Evolutionary conservation across 176 grass and related monocot species (phyloP).

Genomic region (Neostapfia colusana): DNA sequence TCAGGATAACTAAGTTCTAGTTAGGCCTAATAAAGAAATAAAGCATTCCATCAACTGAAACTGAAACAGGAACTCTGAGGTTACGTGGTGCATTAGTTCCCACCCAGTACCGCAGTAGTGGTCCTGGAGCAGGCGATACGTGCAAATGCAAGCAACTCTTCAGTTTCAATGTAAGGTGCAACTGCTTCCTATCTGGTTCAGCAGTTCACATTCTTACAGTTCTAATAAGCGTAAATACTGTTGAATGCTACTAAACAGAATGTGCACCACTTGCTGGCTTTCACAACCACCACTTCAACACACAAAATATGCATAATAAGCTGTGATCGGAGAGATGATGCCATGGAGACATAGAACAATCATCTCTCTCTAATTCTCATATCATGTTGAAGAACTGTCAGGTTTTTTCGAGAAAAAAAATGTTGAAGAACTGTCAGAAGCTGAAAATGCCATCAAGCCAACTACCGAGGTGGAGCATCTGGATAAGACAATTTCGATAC

Average conservation of each 20-base stretch:
- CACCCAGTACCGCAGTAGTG: background rate
- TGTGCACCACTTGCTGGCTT: background rate
- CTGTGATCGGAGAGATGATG: background rate
- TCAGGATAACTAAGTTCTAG: background rate
- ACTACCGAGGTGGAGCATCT: background rate
- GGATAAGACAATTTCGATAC: background rate
- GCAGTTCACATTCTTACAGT: background rate
- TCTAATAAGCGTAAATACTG: background rate
- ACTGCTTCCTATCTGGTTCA: background rate
- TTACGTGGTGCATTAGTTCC: background rate
- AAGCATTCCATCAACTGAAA: background rate
- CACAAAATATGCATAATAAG: background rate
- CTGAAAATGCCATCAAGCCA: background rate
- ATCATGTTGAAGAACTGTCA: background rate
- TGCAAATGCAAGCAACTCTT: background rate
- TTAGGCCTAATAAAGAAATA: background rate
- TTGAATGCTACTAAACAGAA: background rate
- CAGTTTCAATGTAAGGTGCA: background rate
- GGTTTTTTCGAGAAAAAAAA: too few relatives aligned
- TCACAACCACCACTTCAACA: background rate
- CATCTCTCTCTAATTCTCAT: too few relatives aligned
- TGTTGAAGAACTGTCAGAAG: too few relatives aligned
- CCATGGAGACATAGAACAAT: background rate
- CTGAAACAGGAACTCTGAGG: background rate
- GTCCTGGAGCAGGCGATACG: background rate